phyloP scores from a whole-genome alignment of 805 yeast species.

The Saturnispora dispora region DNA sequence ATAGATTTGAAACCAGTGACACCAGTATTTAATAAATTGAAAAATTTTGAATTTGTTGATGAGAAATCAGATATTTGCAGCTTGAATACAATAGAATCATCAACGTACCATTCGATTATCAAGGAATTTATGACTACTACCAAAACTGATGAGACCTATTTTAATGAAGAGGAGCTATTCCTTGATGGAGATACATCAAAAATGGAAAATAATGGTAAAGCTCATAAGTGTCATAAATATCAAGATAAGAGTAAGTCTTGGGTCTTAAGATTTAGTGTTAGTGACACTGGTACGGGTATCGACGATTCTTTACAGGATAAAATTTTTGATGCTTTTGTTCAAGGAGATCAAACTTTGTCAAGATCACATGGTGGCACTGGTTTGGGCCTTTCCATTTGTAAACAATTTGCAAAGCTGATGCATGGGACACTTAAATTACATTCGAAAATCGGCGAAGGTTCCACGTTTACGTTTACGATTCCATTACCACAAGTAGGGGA shows the following conservation, averaged over 20 bases:
- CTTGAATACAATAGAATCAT: slow-evolving; percentile 23
- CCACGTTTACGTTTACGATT: slow-evolving; percentile 72
- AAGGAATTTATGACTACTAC: slow-evolving; percentile 31
- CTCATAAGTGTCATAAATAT: slow-evolving; percentile 15
- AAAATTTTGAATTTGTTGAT: neutral
- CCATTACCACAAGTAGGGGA: slow-evolving; percentile 65
- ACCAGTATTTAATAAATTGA: slow-evolving; percentile 1
- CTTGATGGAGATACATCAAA: slow-evolving; percentile 19
- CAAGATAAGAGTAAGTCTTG: slow-evolving; percentile 29
- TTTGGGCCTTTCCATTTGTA: slow-evolving; percentile 78
- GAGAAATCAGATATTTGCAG: slow-evolving; percentile 10
- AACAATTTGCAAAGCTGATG: slow-evolving; percentile 88
- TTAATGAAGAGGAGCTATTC: slow-evolving; percentile 14
- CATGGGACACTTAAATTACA: slow-evolving; percentile 64
- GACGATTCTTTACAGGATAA: slow-evolving; percentile 70
- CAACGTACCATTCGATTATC: slow-evolving; percentile 33
- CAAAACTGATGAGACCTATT: slow-evolving; percentile 13
- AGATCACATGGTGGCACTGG: slow-evolving; percentile 96
- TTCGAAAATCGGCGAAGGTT: slow-evolving; percentile 73
- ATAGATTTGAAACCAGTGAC: slow-evolving; percentile 9
- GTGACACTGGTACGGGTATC: slow-evolving; percentile 93
- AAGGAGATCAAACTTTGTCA: slow-evolving; percentile 90
- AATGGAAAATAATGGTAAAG: slow-evolving; percentile 11
- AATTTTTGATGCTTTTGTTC: slow-evolving; percentile 93
- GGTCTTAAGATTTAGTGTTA: slow-evolving; percentile 63